phyloP scores from a whole-genome alignment of 345 rosid species.

The Turnera subulata region DNA sequence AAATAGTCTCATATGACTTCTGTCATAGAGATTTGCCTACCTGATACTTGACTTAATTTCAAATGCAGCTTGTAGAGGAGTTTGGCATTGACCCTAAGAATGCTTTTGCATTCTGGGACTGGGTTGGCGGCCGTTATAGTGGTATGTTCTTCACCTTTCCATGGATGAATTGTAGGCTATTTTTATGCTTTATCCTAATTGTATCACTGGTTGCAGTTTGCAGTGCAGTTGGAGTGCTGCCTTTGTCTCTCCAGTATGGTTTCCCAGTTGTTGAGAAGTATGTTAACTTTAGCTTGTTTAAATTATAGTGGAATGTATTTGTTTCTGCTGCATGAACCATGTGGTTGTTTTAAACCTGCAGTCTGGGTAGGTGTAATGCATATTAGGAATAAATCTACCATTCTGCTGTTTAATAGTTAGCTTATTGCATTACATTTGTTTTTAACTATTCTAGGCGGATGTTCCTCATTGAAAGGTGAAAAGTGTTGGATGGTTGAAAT shows the following conservation, averaged over 20 bases:
- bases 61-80: constrained; percentile 82
- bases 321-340: not conserved
- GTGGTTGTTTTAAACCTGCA: not conserved
- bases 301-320: too few species aligned
- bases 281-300: constrained; percentile 30
- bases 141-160: constrained; percentile 42
- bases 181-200: constrained; percentile 15
- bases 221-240: constrained; percentile 98
- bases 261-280: constrained; percentile 87
- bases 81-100: constrained; percentile 95
- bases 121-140: constrained; percentile 97
- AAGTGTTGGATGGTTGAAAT: too few species aligned
- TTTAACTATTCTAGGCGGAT: too few species aligned
- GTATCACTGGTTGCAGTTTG: constrained; percentile 58
- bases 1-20: too few species aligned
- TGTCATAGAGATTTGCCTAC: too few species aligned
- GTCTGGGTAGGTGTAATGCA: too few species aligned
- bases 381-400: too few species aligned
- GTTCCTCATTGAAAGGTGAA: too few species aligned
- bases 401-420: too few species aligned
- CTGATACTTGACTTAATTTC: not conserved
- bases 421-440: too few species aligned
- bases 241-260: constrained; percentile 90
- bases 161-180: constrained; percentile 10
- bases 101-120: constrained; percentile 99